phyloP scores from a whole-genome alignment of 768 basidiomycete genomes.

The Suillus tomentosus region DNA sequence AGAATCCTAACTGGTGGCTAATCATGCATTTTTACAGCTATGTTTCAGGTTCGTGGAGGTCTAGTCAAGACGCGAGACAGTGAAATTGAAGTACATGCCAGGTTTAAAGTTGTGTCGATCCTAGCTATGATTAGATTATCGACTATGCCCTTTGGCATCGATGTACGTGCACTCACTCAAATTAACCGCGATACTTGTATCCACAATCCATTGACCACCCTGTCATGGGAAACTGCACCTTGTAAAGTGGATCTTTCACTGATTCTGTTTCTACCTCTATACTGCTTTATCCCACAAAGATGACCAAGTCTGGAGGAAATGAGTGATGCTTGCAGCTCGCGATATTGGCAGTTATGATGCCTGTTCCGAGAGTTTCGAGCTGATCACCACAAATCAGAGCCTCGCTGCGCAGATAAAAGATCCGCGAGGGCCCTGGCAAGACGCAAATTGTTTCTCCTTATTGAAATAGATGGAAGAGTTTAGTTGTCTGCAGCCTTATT shows the following conservation, averaged over 20 bases:
- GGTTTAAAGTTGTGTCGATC: too few species aligned
- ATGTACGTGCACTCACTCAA: too few species aligned
- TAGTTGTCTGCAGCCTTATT: not conserved
- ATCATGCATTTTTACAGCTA: too few species aligned
- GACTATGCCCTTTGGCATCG: too few species aligned
- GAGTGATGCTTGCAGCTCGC: not conserved
- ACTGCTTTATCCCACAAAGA: conserved; percentile 20
- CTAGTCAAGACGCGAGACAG: too few species aligned
- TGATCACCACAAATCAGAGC: conserved; percentile 36
- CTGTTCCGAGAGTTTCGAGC: conserved; percentile 16
- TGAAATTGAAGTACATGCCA: too few species aligned
- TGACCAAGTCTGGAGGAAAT: conserved; percentile 19
- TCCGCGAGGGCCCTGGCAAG: conserved; percentile 29
- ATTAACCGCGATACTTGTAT: too few species aligned
- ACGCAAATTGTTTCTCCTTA: conserved; percentile 25
- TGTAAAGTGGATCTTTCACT: not conserved
- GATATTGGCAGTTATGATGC: not conserved
- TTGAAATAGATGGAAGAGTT: conserved; percentile 47
- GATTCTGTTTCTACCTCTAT: conserved; percentile 32
- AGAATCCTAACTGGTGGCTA: too few species aligned
- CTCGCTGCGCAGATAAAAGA: conserved; percentile 29
- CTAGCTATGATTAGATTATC: too few species aligned
- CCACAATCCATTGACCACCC: not conserved
- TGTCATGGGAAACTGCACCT: not conserved
- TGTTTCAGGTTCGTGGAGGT: too few species aligned